Base-by-base conservation (phyloP, 1,284 basidiomycete species). In the Tilletia caries region DNA sequence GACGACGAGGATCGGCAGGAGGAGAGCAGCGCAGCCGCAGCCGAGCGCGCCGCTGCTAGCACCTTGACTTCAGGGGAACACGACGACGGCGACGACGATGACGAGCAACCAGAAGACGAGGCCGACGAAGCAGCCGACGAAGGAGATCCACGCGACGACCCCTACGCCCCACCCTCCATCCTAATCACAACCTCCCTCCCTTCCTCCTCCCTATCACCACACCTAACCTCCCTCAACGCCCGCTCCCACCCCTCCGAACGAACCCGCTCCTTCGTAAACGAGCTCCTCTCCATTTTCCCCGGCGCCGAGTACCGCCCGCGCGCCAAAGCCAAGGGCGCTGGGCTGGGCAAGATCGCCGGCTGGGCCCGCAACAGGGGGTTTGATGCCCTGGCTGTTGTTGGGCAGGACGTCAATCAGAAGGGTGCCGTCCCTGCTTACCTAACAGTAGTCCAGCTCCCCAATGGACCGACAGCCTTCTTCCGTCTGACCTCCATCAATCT, bases 401-500 rank as follows among this genome's bases (percentile, higher is more conserved):
- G 97, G 76, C 96, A 98, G 83, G 92, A 97, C 27, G 33, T 37
- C 3, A 46, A 41, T 78, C 91, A 79, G 67, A 88, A 84, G 65
- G 33, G 58, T 1, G 58, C 32, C 32, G 76, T 64, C 64, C 75
- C 78, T 91, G 95, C 96, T 84, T 93, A 93, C 2, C 89, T 98
- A 73, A 98, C 95, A 0, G 84, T 98, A 64, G 89, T 95, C 62
- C 89, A 95, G 80, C 88, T 99, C 15, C 96, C 96, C 0, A 86
- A 89, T 66, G 96, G 96, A 1, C 96, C 96, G 0, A 93, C 93
- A 0, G 95, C 95, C 0, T 95, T 96, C 83, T 98, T 98, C 87
- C 95, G 93, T 82, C 87, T 99, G 52, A 91, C 92, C 0, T 95
- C 93, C 8, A 87, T 98, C 46, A 88, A 91, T 76, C 87, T 93